phyloP scores from a whole-genome alignment of 2,329 filamentous ascomycete species.

The Blastomyces silverae region DNA sequence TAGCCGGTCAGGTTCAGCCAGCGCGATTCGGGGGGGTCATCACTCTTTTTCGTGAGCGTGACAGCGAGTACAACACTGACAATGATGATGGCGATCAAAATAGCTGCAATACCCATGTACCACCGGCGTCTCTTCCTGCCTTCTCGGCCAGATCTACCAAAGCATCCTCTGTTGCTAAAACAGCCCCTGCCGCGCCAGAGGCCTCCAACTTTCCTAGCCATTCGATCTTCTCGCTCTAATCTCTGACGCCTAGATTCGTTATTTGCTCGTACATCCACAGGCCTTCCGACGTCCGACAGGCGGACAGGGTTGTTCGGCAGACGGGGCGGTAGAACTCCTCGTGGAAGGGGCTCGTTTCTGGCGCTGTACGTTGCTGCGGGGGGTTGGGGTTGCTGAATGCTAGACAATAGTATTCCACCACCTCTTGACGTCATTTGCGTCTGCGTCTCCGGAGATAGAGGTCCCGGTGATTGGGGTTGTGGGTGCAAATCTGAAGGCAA shows the following conservation, averaged over 20 bases:
- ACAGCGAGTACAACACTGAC: constrained; percentile 50
- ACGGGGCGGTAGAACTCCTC: constrained; percentile 25
- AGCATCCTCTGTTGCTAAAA: constrained; percentile 57
- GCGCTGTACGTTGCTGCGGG: constrained; percentile 13
- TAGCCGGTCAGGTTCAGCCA: constrained; percentile 85
- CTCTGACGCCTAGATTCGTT: constrained; percentile 49
- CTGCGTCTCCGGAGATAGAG: constrained; percentile 56
- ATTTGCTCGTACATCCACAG: constrained; percentile 28
- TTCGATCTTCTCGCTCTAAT: constrained; percentile 60
- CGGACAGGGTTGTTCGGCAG: constrained; percentile 25
- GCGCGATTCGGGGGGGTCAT: constrained; percentile 29
- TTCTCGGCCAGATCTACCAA: constrained; percentile 57
- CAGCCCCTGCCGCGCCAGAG: constrained; percentile 61
- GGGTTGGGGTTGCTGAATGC: constrained; percentile 51
- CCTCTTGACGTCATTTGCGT: constrained; percentile 58
- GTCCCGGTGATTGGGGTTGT: constrained; percentile 54
- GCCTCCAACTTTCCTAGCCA: constrained; percentile 52
- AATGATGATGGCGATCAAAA: constrained; percentile 51
- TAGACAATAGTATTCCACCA: constrained; percentile 53
- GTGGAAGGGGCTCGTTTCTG: constrained; percentile 27
- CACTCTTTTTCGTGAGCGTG: constrained; percentile 21
- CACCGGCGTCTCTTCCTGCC: constrained; percentile 57
- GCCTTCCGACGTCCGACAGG: constrained; percentile 24
- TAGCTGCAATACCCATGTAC: constrained; percentile 49
- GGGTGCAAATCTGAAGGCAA: constrained; percentile 52